These are phyloP conservation scores for Delitschia confertaspora DNA, from an alignment of 495 filamentous ascomycete genomes.

Conservation along the genomic window DNA sequence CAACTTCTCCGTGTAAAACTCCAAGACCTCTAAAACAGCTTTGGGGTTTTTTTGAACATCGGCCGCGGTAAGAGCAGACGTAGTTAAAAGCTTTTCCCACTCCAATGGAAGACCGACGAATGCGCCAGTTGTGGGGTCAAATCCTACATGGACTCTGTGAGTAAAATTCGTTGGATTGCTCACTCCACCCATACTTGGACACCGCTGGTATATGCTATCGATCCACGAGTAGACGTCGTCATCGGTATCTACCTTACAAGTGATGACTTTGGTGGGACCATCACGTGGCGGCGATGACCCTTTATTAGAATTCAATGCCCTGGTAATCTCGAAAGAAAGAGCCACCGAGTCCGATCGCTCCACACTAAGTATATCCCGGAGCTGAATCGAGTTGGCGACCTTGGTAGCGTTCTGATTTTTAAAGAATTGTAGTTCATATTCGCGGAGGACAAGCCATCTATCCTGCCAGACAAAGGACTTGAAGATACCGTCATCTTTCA, in stretches of 20 bases:
- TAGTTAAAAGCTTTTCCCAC: conserved; percentile 91
- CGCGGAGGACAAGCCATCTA: conserved; percentile 77
- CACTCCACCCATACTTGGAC: conserved; percentile 93
- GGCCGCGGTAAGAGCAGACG: conserved; percentile 93
- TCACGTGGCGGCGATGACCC: conserved; percentile 56
- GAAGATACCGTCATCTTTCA: conserved; percentile 72
- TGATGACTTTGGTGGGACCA: conserved; percentile 66
- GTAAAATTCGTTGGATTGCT: conserved; percentile 97
- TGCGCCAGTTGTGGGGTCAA: conserved; percentile 84
- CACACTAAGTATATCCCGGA: conserved; percentile 78
- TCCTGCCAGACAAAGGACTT: conserved; percentile 87
- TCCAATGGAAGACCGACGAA: conserved; percentile 90
- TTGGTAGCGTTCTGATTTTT: conserved; percentile 76
- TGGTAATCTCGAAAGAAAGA: conserved; percentile 84
- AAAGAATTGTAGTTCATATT: conserved; percentile 81
- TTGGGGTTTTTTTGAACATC: conserved; percentile 98
- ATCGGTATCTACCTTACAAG: conserved; percentile 84
- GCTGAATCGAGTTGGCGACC: conserved; percentile 64
- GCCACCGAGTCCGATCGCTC: conserved; percentile 76
- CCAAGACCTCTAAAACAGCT: conserved; percentile 91
- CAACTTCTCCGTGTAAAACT: conserved; percentile 90
- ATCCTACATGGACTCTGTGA: conserved; percentile 93
- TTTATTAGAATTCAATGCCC: conserved; percentile 51
- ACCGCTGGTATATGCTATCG: conserved; percentile 90
- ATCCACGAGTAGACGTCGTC: conserved; percentile 98